Conservation (phyloP, 306 rosid species). For the Cyamopsis tetragonoloba region DNA sequence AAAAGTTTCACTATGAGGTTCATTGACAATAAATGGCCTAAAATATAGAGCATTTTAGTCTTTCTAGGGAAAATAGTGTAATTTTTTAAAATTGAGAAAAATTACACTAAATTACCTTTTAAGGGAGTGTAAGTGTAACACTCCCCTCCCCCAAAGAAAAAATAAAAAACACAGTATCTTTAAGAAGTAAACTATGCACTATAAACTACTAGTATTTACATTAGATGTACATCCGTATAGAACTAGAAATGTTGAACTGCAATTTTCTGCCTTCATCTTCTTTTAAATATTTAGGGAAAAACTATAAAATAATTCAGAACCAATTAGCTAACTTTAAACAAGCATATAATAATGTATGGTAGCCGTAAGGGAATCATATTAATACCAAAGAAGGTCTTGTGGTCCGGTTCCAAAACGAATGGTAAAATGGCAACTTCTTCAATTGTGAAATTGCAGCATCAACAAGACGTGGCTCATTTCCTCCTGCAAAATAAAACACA, state of each 20-base stretch:
- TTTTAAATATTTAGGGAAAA: background rate
- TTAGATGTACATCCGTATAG: background rate
- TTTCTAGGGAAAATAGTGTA: too few relatives aligned
- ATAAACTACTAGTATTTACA: too few relatives aligned
- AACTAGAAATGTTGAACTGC: background rate
- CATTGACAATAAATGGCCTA: too few relatives aligned
- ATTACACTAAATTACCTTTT: too few relatives aligned
- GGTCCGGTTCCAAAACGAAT: slow-evolving; percentile 98
- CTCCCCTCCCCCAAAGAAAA: too few relatives aligned
- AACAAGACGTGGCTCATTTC: slow-evolving; percentile 80
- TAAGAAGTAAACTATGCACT: background rate
- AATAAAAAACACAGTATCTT: too few relatives aligned
- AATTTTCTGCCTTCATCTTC: background rate
- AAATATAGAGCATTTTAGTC: too few relatives aligned
- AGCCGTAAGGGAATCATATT: slow-evolving; percentile 10
- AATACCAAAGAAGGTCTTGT: slow-evolving; percentile 91
- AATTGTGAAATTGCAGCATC: slow-evolving; percentile 81
- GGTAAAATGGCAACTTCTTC: slow-evolving; percentile 92
- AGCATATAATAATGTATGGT: background rate
- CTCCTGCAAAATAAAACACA: slow-evolving; percentile 53
- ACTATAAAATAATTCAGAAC: slow-evolving; percentile 4
- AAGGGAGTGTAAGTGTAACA: too few relatives aligned
- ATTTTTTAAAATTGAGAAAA: too few relatives aligned
- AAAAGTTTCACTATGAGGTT: too few relatives aligned
- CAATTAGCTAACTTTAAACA: background rate